Conservation (phyloP, 768 basidiomycete species). For the Rhizopogon rudus region DNA sequence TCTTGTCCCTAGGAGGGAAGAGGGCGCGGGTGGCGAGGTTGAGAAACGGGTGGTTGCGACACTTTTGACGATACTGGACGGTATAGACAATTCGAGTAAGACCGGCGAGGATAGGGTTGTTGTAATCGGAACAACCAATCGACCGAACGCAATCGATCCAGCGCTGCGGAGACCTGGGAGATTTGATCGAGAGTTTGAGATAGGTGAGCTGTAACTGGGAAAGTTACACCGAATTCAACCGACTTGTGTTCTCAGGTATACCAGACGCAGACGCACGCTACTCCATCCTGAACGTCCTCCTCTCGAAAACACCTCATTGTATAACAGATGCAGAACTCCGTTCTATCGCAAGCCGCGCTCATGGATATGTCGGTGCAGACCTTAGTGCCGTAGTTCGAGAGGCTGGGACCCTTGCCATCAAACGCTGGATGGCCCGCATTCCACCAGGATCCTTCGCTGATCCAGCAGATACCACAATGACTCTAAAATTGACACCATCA, state of each 20-base stretch:
- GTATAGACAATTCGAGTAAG: conserved; percentile 53
- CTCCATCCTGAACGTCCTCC: conserved; percentile 82
- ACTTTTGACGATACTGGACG: conserved; percentile 90
- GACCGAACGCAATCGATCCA: conserved; percentile 94
- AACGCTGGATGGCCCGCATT: conserved; percentile 56
- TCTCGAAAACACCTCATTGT: conserved; percentile 74
- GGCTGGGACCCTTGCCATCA: conserved; percentile 89
- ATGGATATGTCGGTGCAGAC: conserved; percentile 98
- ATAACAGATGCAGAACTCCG: conserved; percentile 58
- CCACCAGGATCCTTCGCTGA: conserved; percentile 3
- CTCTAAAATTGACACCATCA: conserved; percentile 42
- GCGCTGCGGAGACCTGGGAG: conserved; percentile 85
- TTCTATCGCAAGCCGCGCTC: conserved; percentile 69
- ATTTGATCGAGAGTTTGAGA: conserved; percentile 94
- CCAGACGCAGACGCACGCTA: conserved; percentile 83
- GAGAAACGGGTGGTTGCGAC: conserved; percentile 96
- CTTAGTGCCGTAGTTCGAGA: conserved; percentile 88
- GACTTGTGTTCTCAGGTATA: conserved; percentile 49
- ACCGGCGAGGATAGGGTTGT: conserved; percentile 63
- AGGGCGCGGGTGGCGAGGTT: conserved; percentile 88
- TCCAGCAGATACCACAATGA: conserved; percentile 4
- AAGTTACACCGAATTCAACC: not conserved
- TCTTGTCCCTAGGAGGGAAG: conserved; percentile 85
- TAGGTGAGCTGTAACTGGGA: conserved; percentile 46
- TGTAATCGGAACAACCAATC: conserved; percentile 93